Percentiles rank a stretch among this genome's conserved stretches.
Evolutionary conservation across 1,284 basidiomycete genomes (phyloP).

Genomic region (Vanrija humicola): DNA sequence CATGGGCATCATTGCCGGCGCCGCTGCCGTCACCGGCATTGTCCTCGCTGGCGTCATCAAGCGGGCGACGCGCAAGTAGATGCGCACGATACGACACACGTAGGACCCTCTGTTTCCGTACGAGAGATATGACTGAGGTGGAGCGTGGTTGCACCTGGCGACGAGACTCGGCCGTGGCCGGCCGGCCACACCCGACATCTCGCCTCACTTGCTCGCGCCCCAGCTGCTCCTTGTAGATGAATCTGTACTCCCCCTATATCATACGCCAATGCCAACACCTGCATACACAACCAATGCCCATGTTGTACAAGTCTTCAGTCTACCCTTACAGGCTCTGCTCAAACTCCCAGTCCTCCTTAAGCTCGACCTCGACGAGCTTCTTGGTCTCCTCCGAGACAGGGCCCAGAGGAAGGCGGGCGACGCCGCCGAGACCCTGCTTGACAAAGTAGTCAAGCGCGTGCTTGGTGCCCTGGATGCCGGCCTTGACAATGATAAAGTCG

Average conservation of each 20-base stretch:
- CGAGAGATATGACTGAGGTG: too few relatives aligned
- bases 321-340: constrained; percentile 57
- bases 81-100: too few relatives aligned
- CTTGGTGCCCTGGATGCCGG: constrained; percentile 58
- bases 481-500: constrained; percentile 67
- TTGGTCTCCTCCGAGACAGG: constrained; percentile 48
- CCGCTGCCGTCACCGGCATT: constrained; percentile 78
- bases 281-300: neutral
- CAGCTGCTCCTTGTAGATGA: constrained; percentile 19
- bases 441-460: constrained; percentile 65
- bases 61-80: constrained; percentile 61
- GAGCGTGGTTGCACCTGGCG: too few relatives aligned
- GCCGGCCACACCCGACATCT: too few relatives aligned
- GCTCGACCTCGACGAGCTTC: constrained; percentile 49
- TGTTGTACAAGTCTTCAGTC: neutral
- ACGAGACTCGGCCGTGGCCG: too few relatives aligned
- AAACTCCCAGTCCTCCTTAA: constrained; percentile 60
- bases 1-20: constrained; percentile 88
- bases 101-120: too few relatives aligned
- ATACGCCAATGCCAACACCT: too few relatives aligned
- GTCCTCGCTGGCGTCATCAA: constrained; percentile 77
- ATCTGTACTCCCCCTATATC: neutral
- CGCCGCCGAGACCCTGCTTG: constrained; percentile 60
- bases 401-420: constrained; percentile 60
- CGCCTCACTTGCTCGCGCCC: too few relatives aligned